Evolutionary conservation across 345 rosid species (phyloP).

Genomic region (Citrus mangshanensis): DNA sequence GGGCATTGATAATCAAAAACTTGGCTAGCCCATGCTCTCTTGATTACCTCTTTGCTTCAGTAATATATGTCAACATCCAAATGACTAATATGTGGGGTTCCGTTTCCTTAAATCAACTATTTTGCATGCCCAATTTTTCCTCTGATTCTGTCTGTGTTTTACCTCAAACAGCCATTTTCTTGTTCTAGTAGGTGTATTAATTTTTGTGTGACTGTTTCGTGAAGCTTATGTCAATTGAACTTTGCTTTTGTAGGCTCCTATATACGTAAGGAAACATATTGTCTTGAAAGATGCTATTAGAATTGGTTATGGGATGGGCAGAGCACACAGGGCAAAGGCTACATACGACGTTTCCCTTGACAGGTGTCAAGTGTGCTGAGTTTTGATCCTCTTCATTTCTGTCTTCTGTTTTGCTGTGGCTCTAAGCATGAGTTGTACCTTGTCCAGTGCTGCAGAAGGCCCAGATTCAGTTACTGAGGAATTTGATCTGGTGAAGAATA

Average conservation of each 20-base stretch:
- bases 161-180: not conserved
- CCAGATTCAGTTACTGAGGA: conserved; percentile 72
- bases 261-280: conserved; percentile 75
- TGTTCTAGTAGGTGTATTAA: not conserved
- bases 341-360: conserved; percentile 74
- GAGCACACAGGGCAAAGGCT: conserved; percentile 44
- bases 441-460: conserved; percentile 73
- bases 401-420: conserved; percentile 13
- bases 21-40: not conserved
- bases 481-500: conserved; percentile 56
- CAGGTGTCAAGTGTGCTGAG: conserved; percentile 39
- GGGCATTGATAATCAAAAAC: not conserved
- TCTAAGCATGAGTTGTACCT: conserved; percentile 26
- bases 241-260: conserved; percentile 65
- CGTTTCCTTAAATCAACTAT: not conserved
- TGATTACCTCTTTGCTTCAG: not conserved
- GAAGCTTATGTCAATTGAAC: conserved; percentile 7
- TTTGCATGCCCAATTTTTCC: not conserved
- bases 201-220: conserved; percentile 5
- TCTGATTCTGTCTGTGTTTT: not conserved
- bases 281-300: conserved; percentile 70
- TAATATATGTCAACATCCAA: not conserved
- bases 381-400: conserved; percentile 1
- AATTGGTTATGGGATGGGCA: conserved; percentile 66
- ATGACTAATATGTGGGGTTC: not conserved